These are phyloP conservation scores for Viola pubescens DNA, from an alignment of 441 rosid genomes.

Conservation along the genomic window DNA sequence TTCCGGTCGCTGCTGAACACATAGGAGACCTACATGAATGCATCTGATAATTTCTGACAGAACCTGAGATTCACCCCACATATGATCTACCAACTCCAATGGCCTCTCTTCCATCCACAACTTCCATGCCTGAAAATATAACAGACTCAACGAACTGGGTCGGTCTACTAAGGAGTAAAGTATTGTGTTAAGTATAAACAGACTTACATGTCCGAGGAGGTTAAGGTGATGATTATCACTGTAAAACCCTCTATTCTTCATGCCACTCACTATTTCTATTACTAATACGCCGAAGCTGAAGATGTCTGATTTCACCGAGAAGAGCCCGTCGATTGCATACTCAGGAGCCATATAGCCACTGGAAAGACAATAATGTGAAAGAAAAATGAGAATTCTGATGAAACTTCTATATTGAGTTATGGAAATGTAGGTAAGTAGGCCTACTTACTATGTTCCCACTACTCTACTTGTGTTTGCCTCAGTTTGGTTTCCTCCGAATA, in stretches of 20 bases:
- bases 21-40: conserved; percentile 57
- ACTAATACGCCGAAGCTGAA: background rate
- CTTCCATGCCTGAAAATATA: conserved; percentile 53
- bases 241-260: conserved; percentile 21
- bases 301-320: background rate
- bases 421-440: background rate
- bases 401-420: background rate
- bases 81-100: conserved; percentile 33
- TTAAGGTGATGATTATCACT: conserved; percentile 3
- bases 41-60: conserved; percentile 42
- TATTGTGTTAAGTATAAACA: background rate
- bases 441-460: conserved; percentile 3
- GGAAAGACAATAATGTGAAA: conserved; percentile 27
- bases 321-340: conserved; percentile 24
- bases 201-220: conserved; percentile 37
- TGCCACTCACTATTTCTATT: background rate
- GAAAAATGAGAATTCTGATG: background rate
- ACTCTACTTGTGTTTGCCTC: conserved; percentile 44
- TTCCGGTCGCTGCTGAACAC: conserved; percentile 57
- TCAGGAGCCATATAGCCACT: conserved; percentile 17
- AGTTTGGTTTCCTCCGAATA: background rate
- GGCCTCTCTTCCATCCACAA: conserved; percentile 49
- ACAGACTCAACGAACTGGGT: background rate
- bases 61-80: conserved; percentile 20
- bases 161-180: too few species aligned